phyloP scores from a whole-genome alignment of 1,284 basidiomycete genomes.

The Inonotus obliquus region DNA sequence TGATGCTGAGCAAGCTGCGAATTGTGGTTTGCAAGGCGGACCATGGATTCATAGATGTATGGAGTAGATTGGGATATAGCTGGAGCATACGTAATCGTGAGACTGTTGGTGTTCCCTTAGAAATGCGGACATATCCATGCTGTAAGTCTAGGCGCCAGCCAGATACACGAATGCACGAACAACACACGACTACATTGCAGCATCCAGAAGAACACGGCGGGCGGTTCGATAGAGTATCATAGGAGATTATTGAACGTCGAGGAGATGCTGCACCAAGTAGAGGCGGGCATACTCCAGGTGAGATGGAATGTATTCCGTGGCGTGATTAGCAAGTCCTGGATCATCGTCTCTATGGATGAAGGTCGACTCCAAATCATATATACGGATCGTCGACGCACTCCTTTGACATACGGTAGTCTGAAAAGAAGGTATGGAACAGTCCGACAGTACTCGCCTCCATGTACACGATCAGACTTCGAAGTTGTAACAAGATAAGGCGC shows the following conservation, averaged over 20 bases:
- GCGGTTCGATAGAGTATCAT: conserved; percentile 3
- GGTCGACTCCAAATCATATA: conserved; percentile 1
- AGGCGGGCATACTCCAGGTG: conserved; percentile 1
- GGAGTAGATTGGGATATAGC: conserved; percentile 20
- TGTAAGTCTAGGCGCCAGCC: not conserved
- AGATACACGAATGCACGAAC: not conserved
- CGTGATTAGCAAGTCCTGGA: not conserved
- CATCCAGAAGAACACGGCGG: not conserved
- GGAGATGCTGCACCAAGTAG: conserved; percentile 3
- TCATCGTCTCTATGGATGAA: not conserved
- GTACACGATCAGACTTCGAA: not conserved
- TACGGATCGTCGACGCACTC: not conserved
- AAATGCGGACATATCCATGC: not conserved
- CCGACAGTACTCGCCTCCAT: not conserved
- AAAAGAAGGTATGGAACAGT: conserved; percentile 5
- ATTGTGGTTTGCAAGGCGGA: conserved; percentile 20
- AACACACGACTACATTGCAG: not conserved
- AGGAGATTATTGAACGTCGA: not conserved
- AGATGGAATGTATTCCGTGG: not conserved
- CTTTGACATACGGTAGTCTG: not conserved
- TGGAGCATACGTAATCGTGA: conserved; percentile 17
- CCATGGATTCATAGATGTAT: conserved; percentile 25
- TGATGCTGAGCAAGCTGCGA: not conserved
- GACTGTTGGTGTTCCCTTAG: not conserved
- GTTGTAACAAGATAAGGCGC: not conserved